Evolutionary conservation across 495 filamentous ascomycete genomes (phyloP), one percentile per base, ranked within the genome.

Genomic region (Hypoxylon fragiforme): DNA sequence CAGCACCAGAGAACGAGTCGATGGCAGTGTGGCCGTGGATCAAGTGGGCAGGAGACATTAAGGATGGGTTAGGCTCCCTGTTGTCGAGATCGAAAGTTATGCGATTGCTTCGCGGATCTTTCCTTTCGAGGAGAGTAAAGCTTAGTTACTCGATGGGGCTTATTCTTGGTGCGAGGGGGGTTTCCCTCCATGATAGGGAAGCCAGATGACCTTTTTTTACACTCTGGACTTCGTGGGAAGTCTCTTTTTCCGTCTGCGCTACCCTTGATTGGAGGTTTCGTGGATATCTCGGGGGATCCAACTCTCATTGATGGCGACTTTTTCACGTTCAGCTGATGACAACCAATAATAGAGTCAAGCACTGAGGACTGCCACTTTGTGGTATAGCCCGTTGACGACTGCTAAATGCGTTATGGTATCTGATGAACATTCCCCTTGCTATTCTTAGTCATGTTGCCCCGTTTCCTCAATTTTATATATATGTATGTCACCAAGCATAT

Each of bases 91-190:
- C 70, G 78, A 96, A 83, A 97, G 94, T 87, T 84, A 98, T 97
- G 92, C 92, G 94, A 97, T 97, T 96, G 90, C 89, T 80, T 66
- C 57, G 55, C 63, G n/a, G n/a, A 70, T 66, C 64, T 53, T 69
- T 62, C 13, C 11, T 51, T 57, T 63, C 63, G 59, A 66, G 64
- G 75, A 82, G 83, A 81, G 75, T 82, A 84, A 81, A 56, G 63
- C 67, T 69, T 68, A 83, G 89, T 95, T 92, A 97, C 94, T 95
- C 90, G 91, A 98, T 96, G 94, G 94, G 94, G 94, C 94, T 96
- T 90, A 98, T 96, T 97, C 90, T 96, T 89, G 94, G 89, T 85
- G 88, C 91, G 91, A 96, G 92, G 88, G 85, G 88, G 64, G 73
- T 71, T 67, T 21, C 67, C 74, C 45, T 9, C 34, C 40, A 37